Conservation (phyloP, 2,329 filamentous ascomycete genomes). For the Aspergillus fumigatus region DNA sequence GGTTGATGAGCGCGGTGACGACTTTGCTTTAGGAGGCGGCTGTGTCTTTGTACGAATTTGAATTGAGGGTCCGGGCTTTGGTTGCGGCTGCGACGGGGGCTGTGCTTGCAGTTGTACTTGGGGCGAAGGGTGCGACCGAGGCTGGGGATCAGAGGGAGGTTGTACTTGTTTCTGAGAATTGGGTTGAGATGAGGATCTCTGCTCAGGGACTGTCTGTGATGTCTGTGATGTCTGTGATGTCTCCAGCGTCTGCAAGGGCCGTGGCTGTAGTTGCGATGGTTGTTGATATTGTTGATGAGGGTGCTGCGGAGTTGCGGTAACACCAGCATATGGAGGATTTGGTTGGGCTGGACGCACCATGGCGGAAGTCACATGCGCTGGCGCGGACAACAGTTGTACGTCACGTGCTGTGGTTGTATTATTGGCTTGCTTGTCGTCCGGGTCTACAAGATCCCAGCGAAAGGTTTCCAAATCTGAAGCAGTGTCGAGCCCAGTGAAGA, state of each 20-base stretch:
- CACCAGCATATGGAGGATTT: neutral
- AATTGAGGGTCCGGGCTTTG: neutral
- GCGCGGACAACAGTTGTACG: neutral
- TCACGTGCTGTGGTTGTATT: slow-evolving; percentile 11
- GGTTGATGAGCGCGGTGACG: neutral
- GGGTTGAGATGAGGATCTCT: neutral
- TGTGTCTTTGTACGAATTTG: neutral
- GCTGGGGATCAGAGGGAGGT: neutral
- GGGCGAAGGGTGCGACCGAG: neutral
- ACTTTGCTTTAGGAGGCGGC: slow-evolving; percentile 3
- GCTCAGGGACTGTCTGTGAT: neutral
- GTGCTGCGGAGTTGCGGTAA: neutral
- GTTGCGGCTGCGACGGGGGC: neutral
- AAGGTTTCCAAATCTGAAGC: slow-evolving; percentile 54
- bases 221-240: neutral
- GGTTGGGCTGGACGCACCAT: neutral
- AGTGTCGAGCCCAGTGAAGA: slow-evolving; percentile 40
- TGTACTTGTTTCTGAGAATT: neutral
- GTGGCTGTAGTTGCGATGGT: slow-evolving; percentile 1
- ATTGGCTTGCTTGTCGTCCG: neutral
- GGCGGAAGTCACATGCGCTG: neutral
- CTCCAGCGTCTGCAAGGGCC: neutral
- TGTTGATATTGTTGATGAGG: neutral
- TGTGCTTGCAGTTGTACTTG: neutral
- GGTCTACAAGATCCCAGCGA: slow-evolving; percentile 58